Percentiles rank a stretch among this genome's conserved stretches.
Conservation (phyloP, 2,329 filamentous ascomycete species). For the Achaetomium macrosporum region DNA sequence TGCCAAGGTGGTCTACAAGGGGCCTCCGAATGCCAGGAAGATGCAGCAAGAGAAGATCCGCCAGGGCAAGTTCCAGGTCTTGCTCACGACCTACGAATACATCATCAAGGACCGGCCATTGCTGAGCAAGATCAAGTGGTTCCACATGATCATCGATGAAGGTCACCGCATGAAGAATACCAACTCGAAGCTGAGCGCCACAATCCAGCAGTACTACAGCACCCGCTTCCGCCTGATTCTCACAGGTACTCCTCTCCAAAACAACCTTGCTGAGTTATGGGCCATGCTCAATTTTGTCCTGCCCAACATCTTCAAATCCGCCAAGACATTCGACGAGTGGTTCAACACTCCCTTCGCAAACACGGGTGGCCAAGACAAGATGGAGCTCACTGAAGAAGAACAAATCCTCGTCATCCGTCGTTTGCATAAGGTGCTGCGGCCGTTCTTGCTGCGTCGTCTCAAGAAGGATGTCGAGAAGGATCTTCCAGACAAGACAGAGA, state of each 20-base stretch:
- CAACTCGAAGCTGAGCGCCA: constrained; percentile 90
- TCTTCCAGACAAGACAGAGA: constrained; percentile 96
- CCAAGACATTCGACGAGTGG: constrained; percentile 98
- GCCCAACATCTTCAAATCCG: constrained; percentile 98
- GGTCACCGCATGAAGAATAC: constrained; percentile 99
- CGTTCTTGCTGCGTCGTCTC: constrained; percentile 93
- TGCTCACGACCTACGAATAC: constrained; percentile 97
- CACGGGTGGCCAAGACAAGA: constrained; percentile 95
- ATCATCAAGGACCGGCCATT: constrained; percentile 98
- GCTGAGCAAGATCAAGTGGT: constrained; percentile 97
- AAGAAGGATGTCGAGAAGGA: constrained; percentile 99
- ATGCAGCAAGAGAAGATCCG: constrained; percentile 90
- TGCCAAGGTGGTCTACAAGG: constrained; percentile 89
- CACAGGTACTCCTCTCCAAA: constrained; percentile 94
- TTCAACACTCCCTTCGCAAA: constrained; percentile 99
- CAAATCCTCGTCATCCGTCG: constrained; percentile 96
- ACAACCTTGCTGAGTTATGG: constrained; percentile 95
- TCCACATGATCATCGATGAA: constrained; percentile 99
- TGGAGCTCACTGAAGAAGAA: constrained; percentile 99
- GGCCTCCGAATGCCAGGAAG: constrained; percentile 81
- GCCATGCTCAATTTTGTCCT: constrained; percentile 97
- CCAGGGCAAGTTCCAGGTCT: constrained; percentile 89
- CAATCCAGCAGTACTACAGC: constrained; percentile 89
- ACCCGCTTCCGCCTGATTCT: constrained; percentile 94
- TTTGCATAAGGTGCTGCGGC: constrained; percentile 93